Base-by-base conservation (phyloP, 768 basidiomycete species). In the Kwoniella newhampshirensis region DNA sequence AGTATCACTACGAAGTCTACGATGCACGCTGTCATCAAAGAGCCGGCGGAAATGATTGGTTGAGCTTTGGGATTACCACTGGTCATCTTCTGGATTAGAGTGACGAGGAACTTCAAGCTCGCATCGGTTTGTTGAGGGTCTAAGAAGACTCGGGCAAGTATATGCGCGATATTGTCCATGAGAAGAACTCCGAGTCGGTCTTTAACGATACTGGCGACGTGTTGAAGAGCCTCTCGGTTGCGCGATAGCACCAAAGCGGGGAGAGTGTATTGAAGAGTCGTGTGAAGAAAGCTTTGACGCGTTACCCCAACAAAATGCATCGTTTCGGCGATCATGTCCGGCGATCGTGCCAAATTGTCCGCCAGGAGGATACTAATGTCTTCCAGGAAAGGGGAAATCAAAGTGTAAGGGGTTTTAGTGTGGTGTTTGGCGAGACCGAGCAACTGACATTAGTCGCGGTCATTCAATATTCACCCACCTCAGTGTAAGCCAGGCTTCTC, bases 1-100 rank as follows among this genome's bases (percentile, higher is more conserved):
- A 98, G 78, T 58, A 86, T 84, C 4, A 85, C 84, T 12, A 94
- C 79, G 25, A 94, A 78, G 3, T 85, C 81, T 1, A 89, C 81
- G 27, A 86, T 77, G 57, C 83, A 86, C 57, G 85, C 85, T 44
- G 82, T 83, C 41, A 92, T 81, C 25, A 66, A 56, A 6, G 62
- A 61, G 12, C 59, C 32, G 21, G 59, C 56, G 12, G 68, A 54
- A 12, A 71, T 54, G 42, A 51, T 50, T 1, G 54, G 51, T 39
- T 42, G 47, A 4, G 46, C 56, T 46, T 37, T 53, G 13, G 46
- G 54, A 26, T 50, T 44, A 17, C 54, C 56, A 8, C 39, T 50
- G 25, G 59, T 40, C 39, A 64, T 42, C 11, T 59, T n/a, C 27
- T 66, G 32, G 5, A 76, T 54, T 15, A 66, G 47, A 17, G 60